Conservation (phyloP, 2,329 filamentous ascomycete species). For the Botrytis pseudocinerea region DNA sequence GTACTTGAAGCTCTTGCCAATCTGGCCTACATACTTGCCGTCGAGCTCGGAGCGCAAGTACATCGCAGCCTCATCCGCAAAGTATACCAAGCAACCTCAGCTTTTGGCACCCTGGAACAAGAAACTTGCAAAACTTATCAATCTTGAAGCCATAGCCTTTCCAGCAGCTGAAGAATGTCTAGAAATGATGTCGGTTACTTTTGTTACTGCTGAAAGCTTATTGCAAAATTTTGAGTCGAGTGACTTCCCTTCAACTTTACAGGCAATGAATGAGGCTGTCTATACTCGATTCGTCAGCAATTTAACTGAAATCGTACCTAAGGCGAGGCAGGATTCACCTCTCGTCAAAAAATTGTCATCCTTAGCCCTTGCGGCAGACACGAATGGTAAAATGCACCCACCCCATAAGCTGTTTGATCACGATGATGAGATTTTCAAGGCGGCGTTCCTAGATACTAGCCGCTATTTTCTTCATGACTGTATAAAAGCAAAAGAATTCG, state of each 20-base stretch:
- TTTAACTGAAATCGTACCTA: neutral
- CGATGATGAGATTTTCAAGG: conserved; percentile 32
- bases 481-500: conserved; percentile 23
- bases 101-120: conserved; percentile 35
- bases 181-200: neutral
- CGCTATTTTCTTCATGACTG: conserved; percentile 33
- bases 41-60: neutral
- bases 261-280: conserved; percentile 1
- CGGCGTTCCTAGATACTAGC: conserved; percentile 34
- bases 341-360: neutral
- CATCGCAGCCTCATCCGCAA: conserved; percentile 27
- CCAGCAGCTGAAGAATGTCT: neutral
- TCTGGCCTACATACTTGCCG: conserved; percentile 27
- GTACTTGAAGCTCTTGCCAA: conserved; percentile 20
- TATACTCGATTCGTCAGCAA: neutral
- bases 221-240: conserved; percentile 28
- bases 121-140: conserved; percentile 29
- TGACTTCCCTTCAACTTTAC: conserved; percentile 25
- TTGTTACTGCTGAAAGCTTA: neutral
- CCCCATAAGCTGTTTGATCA: conserved; percentile 35
- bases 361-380: conserved; percentile 32
- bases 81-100: conserved; percentile 25
- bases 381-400: conserved; percentile 26
- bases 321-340: neutral
- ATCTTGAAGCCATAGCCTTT: conserved; percentile 2